phyloP scores from a whole-genome alignment of 2,329 filamentous ascomycete genomes.

The Pestalotiopsis sp. region DNA sequence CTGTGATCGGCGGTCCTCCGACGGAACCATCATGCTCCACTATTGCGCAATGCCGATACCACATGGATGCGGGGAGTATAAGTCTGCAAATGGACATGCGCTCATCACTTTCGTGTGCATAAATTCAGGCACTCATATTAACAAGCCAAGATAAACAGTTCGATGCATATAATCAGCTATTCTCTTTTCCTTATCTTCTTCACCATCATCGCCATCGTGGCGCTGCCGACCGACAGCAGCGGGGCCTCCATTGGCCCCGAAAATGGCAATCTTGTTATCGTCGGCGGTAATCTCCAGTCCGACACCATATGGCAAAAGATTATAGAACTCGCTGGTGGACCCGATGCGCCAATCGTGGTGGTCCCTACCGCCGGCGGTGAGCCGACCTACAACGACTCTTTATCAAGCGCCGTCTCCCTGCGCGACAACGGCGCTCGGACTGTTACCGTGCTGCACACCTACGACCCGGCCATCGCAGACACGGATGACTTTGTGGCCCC shows the following conservation, averaged over 20 bases:
- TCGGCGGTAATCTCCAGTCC: constrained; percentile 32
- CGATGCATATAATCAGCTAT: background rate
- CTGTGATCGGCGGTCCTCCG: background rate
- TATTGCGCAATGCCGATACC: constrained; percentile 1
- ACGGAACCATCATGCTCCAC: background rate
- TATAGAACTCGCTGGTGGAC: constrained; percentile 30
- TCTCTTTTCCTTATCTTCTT: background rate
- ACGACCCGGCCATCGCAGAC: constrained; percentile 31
- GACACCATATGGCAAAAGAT: constrained; percentile 34
- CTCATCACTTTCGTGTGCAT: background rate
- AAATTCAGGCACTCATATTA: background rate
- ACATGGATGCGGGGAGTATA: background rate
- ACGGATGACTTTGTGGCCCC: constrained; percentile 34
- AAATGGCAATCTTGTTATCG: constrained; percentile 32
- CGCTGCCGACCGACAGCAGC: background rate
- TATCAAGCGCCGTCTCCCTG: constrained; percentile 27
- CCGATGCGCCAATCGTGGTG: constrained; percentile 30
- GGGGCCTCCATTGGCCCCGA: constrained; percentile 28
- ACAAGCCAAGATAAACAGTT: too few relatives aligned
- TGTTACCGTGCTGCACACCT: constrained; percentile 35
- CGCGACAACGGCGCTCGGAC: constrained; percentile 29
- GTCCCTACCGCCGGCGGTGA: constrained; percentile 33
- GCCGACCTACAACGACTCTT: constrained; percentile 29
- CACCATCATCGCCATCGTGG: background rate
- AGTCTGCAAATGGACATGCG: background rate